phyloP scores from a whole-genome alignment of 1,284 basidiomycete genomes.

The Tilletia caries region DNA sequence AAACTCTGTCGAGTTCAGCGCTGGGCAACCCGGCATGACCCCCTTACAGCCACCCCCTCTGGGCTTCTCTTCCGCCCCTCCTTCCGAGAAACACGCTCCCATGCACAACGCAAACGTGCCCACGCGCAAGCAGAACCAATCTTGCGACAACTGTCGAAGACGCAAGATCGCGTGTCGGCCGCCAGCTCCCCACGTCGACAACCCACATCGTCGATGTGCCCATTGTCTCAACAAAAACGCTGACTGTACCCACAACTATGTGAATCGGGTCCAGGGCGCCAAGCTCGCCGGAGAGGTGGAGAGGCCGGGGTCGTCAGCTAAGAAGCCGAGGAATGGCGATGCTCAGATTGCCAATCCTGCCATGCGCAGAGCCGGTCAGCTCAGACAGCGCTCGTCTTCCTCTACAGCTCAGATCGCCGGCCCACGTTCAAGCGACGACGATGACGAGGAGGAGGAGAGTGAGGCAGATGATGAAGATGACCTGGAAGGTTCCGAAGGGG shows the following conservation, averaged over 20 bases:
- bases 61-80: too few species aligned
- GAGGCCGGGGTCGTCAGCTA: slow-evolving; percentile 13
- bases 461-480: too few species aligned
- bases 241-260: slow-evolving; percentile 42
- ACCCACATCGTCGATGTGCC: slow-evolving; percentile 35
- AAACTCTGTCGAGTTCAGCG: too few species aligned
- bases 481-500: too few species aligned
- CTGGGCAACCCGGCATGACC: too few species aligned
- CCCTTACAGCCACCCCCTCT: too few species aligned
- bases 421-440: slow-evolving; percentile 16
- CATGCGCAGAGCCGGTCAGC: slow-evolving; percentile 23
- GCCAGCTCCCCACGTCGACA: slow-evolving; percentile 15
- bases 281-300: slow-evolving; percentile 23
- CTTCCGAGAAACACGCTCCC: background rate
- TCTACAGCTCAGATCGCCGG: slow-evolving; percentile 24
- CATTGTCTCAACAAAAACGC: slow-evolving; percentile 44
- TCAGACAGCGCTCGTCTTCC: slow-evolving; percentile 22
- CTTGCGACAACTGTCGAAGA: slow-evolving; percentile 42
- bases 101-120: slow-evolving; percentile 18
- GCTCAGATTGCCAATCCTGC: slow-evolving; percentile 27
- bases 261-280: slow-evolving; percentile 39
- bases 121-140: slow-evolving; percentile 43
- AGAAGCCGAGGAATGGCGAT: slow-evolving; percentile 22
- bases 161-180: slow-evolving; percentile 41
- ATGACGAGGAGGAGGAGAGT: slow-evolving; percentile 8